Base-by-base conservation (phyloP, 163 green algal genomes). In the Trebouxia gelatinosa region DNA sequence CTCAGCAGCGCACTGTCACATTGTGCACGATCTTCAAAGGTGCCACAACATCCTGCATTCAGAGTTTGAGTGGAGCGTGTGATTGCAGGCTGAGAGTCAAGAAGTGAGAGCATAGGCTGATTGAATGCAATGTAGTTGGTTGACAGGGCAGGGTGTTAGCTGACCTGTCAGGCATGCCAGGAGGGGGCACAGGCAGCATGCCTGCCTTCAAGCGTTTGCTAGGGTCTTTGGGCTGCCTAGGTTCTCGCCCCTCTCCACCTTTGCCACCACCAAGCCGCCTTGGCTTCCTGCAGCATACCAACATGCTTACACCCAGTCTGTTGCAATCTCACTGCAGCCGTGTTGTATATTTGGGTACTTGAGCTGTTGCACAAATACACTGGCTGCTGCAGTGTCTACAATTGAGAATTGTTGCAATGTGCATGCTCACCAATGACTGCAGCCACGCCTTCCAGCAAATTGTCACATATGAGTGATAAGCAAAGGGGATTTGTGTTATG, bases 231-330 rank as follows among this genome's bases (percentile, higher is more conserved):
- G 83, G 83, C 32, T 80, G 75, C 50, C 72, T 80, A 2, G 79
- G 32, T 37, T 72, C 65, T 0, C 91, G 80, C 6, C 80, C 84
- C 58, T 94, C 90, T 23, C 89, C 91, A n/a, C 92, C 91, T 70
- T 95, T 87, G 29, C 92, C 93, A 66, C 93, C 92, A 26, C 87
- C 92, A 23, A 97, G 75, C 16, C 91, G 82, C 62, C 91, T 83
- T 1, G 93, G 91, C 75, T 84, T 86, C 91, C 91, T 95, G 83
- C 78, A 84, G 16, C 64, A 26, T 78, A 84, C n/a, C n/a, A n/a
- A n/a, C n/a, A n/a, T n/a, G n/a, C n/a, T n/a, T n/a, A n/a, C n/a
- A n/a, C n/a, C 68, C n/a, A n/a, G n/a, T n/a, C n/a, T n/a, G 82
- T 66, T 61, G 62, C 3, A 17, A 7, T n/a, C 13, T 67, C n/a